Percentiles rank a stretch among this genome's conserved stretches.
phyloP scores from a whole-genome alignment of 768 basidiomycete species.

The Tubosaeta sp. region DNA sequence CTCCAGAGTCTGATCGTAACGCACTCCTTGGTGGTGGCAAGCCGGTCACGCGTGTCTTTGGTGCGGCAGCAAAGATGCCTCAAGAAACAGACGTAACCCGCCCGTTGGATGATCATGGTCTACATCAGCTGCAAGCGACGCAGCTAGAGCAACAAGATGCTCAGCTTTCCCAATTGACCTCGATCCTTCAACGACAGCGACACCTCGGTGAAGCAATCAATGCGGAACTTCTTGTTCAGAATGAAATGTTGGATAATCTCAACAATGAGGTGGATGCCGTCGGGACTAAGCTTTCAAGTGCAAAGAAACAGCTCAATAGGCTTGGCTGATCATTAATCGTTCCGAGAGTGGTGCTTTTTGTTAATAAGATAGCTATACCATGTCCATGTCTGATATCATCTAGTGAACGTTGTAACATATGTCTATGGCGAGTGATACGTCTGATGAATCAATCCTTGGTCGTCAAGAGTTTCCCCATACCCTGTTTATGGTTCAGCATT shows the following conservation, averaged over 20 bases:
- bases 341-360: neutral
- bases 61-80: constrained; percentile 48
- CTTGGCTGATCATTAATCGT: constrained; percentile 43
- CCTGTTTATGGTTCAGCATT: constrained; percentile 35
- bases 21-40: constrained; percentile 55
- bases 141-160: constrained; percentile 83
- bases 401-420: constrained; percentile 19
- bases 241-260: constrained; percentile 80
- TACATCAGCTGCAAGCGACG: constrained; percentile 73
- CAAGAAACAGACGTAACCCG: constrained; percentile 84
- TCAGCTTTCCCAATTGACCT: constrained; percentile 74
- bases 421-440: constrained; percentile 28
- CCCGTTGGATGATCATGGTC: constrained; percentile 78
- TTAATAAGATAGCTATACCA: constrained; percentile 22
- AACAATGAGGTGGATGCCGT: constrained; percentile 72
- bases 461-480: constrained; percentile 52
- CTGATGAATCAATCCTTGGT: constrained; percentile 16
- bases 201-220: constrained; percentile 85
- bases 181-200: constrained; percentile 80
- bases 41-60: constrained; percentile 75
- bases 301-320: constrained; percentile 80
- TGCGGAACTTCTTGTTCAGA: constrained; percentile 78
- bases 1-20: constrained; percentile 56
- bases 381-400: constrained; percentile 13
- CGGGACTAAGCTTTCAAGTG: constrained; percentile 69